Percentiles rank a stretch among this genome's conserved stretches.
Conservation (phyloP, 805 yeast species). For the Wickerhamomyces ciferrii region DNA sequence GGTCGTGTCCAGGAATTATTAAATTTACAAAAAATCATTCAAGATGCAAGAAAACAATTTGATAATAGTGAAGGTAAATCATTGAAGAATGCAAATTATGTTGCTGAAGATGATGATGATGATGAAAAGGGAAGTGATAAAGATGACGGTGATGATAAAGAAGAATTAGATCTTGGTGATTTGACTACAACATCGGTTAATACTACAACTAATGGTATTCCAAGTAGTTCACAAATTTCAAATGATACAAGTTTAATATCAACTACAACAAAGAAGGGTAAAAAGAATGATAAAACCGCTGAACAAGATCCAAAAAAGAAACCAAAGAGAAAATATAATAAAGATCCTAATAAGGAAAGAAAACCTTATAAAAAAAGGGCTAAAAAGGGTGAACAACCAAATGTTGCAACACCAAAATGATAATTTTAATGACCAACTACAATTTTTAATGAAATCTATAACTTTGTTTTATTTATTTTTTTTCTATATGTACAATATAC, state of each 20-base stretch:
- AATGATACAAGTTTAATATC: neutral
- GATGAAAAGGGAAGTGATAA: conserved; percentile 17
- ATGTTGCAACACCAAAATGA: neutral
- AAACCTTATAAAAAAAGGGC: conserved; percentile 27
- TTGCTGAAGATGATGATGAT: conserved; percentile 24
- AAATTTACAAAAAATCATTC: conserved; percentile 52
- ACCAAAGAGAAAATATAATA: conserved; percentile 24
- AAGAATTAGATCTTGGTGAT: conserved; percentile 9
- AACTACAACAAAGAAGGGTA: neutral
- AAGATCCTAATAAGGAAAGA: conserved; percentile 24
- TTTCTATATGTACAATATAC: neutral
- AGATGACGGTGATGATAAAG: conserved; percentile 11
- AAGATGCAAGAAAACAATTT: conserved; percentile 62
- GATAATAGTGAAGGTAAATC: conserved; percentile 53
- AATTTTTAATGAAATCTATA: neutral
- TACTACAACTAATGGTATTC: conserved; percentile 2
- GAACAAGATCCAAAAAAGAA: conserved; percentile 13
- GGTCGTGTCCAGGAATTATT: conserved; percentile 67
- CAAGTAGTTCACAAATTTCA: neutral
- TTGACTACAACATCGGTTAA: conserved; percentile 13
- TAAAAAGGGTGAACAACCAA: conserved; percentile 16
- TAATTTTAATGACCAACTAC: neutral
- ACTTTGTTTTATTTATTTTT: neutral
- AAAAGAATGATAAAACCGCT: conserved; percentile 6
- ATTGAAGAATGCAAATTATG: conserved; percentile 20